Evolutionary conservation across 345 rosid species (phyloP).

Genomic region (Salix suchowensis): DNA sequence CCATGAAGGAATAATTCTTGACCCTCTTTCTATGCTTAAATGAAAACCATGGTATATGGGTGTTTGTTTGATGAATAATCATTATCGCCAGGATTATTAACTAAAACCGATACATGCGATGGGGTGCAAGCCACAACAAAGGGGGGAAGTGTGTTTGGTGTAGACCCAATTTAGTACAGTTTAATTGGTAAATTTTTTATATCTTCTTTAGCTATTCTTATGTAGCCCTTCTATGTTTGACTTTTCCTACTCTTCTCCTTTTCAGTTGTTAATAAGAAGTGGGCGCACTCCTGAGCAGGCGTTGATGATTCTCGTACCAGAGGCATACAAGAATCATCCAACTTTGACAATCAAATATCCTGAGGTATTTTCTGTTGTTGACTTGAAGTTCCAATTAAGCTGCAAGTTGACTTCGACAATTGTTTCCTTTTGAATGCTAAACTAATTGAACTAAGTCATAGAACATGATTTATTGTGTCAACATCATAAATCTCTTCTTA

Average conservation of each 20-base stretch:
- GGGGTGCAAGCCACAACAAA: conserved; percentile 19
- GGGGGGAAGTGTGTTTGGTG: conserved; percentile 11
- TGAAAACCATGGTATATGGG: neutral
- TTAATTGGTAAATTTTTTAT: conserved; percentile 4
- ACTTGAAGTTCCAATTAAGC: neutral
- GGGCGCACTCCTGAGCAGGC: conserved; percentile 90
- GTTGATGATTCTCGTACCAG: conserved; percentile 97
- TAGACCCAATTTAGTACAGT: conserved; percentile 6
- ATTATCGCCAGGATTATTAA: conserved; percentile 12
- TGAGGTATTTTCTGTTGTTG: conserved; percentile 47
- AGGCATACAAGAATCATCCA: conserved; percentile 97
- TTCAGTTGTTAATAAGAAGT: conserved; percentile 83
- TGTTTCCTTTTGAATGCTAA: neutral
- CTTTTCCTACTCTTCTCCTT: conserved; percentile 8
- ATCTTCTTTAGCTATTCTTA: neutral
- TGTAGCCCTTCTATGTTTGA: conserved; percentile 8
- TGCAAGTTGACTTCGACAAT: neutral
- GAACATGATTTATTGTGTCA: neutral
- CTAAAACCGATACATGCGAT: conserved; percentile 9
- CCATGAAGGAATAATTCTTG: neutral
- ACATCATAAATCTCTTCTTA: neutral
- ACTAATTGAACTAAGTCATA: conserved; percentile 2
- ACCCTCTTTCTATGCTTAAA: neutral
- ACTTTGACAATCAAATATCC: conserved; percentile 81
- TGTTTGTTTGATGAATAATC: neutral